Evolutionary conservation across 805 yeast species (phyloP).

Genomic region (Nematodospora valgi): DNA sequence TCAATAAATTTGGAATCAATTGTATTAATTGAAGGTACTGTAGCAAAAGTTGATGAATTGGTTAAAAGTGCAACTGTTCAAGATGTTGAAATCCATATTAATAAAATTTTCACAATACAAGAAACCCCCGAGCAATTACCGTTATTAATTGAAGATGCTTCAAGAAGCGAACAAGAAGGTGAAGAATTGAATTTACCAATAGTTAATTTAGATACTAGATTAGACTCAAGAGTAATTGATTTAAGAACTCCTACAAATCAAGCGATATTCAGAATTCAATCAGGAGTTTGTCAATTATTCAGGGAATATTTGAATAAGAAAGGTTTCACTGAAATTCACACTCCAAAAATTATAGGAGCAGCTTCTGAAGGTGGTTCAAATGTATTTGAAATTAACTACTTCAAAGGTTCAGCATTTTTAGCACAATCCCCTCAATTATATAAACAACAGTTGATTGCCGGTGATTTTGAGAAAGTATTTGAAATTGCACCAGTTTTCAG

Average conservation of each 20-base stretch:
- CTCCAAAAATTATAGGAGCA: conserved; percentile 93
- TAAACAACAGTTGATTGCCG: conserved; percentile 97
- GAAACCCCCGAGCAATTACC: conserved; percentile 94
- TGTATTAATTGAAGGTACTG: conserved; percentile 84
- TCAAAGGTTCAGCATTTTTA: conserved; percentile 86
- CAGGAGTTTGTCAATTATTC: conserved; percentile 85
- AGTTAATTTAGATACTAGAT: conserved; percentile 93
- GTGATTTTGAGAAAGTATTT: conserved; percentile 93
- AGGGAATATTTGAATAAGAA: conserved; percentile 73
- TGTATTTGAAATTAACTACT: conserved; percentile 90
- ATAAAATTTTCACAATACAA: conserved; percentile 69
- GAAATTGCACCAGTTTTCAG: conserved; percentile 98
- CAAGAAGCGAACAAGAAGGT: conserved; percentile 92
- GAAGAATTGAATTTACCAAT: conserved; percentile 88
- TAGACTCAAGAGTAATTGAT: conserved; percentile 94
- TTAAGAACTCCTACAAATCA: conserved; percentile 96
- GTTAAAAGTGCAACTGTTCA: conserved; percentile 90
- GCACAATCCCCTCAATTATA: conserved; percentile 99
- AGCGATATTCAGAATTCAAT: conserved; percentile 91
- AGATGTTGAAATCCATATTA: conserved; percentile 79
- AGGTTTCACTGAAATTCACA: conserved; percentile 87
- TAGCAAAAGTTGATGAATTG: conserved; percentile 78
- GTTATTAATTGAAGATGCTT: conserved; percentile 92
- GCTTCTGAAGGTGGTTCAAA: conserved; percentile 98
- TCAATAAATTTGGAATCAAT: conserved; percentile 83